phyloP scores from a whole-genome alignment of 192 early-diverging fungal species.

The Radiomyces spectabilis region DNA sequence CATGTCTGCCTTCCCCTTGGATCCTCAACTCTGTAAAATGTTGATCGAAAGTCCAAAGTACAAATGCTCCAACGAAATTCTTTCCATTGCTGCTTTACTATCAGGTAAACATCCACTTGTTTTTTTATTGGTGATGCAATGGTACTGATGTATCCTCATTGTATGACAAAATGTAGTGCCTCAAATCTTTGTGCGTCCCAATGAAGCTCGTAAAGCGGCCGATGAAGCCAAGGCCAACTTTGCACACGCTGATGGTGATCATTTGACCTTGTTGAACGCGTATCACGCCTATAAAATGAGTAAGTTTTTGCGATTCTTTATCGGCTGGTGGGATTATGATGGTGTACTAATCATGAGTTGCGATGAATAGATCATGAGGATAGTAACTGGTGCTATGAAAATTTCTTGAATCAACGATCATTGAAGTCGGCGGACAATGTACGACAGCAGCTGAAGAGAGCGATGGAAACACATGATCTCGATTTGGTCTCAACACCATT shows the following conservation, averaged over 20 bases:
- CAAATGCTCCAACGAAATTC: slow-evolving; percentile 87
- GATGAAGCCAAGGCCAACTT: slow-evolving; percentile 91
- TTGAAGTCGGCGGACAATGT: slow-evolving; percentile 92
- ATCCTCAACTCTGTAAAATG: slow-evolving; percentile 93
- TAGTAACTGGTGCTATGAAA: slow-evolving; percentile 87
- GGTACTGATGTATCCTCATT: neutral
- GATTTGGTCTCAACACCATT: slow-evolving; percentile 65
- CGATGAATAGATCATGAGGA: slow-evolving; percentile 42
- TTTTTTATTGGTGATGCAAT: neutral
- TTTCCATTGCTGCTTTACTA: slow-evolving; percentile 92
- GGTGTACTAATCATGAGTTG: neutral
- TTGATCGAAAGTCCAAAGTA: slow-evolving; percentile 80
- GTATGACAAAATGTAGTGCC: slow-evolving; percentile 50
- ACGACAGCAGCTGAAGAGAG: slow-evolving; percentile 77
- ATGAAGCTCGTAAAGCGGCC: slow-evolving; percentile 78
- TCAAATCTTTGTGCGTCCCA: slow-evolving; percentile 86
- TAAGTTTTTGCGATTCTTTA: too few relatives aligned
- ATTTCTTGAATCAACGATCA: slow-evolving; percentile 85
- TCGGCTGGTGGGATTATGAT: too few relatives aligned
- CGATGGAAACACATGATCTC: slow-evolving; percentile 68
- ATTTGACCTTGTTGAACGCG: slow-evolving; percentile 94
- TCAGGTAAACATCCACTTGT: too few relatives aligned
- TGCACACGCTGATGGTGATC: slow-evolving; percentile 92
- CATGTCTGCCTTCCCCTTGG: slow-evolving; percentile 97
- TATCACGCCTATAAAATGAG: slow-evolving; percentile 84